Evolutionary conservation across 768 basidiomycete species (phyloP), one percentile per base, ranked within the genome.

Genomic region (Kwoniella mangroviensis): DNA sequence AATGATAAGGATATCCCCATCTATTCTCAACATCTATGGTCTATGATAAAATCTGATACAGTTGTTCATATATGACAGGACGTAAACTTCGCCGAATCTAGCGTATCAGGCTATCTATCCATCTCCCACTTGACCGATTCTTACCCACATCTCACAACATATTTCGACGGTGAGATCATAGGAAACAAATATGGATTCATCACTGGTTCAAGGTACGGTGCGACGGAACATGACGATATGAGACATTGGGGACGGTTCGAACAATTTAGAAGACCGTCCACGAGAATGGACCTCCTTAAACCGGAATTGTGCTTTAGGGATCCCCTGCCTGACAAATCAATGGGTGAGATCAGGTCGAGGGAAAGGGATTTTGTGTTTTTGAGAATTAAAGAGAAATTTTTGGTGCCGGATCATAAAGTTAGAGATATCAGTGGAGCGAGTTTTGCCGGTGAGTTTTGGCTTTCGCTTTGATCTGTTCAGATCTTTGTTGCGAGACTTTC

Each of bases 141-240:
- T 78, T 94, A 93, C 88, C 95, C 95, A 17, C 92, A 95, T 82
- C 87, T 98, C 52, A 97, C 94, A 5, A 98, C 95, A 2, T 97
- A 94, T 79, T 98, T 98, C 83, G 93, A 94, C 78, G 95, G 94
- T 58, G 93, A 98, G 83, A 93, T 98, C 72, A 95, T 98, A 73
- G 94, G 94, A 19, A 89, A 87, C 69, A 89, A 92, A 22, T 90
- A 94, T 81, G 96, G 95, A 11, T 98, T 98, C 83, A 83, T 94
- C 77, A 98, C 96, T 4, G 94, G 94, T 2, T 22, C 72, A 2
- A 53, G 75, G 42, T 80, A 72, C 63, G 75, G 79, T 40, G 94
- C 96, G 4, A 90, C 88, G 22, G 93, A 95, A 82, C 87, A 90
- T 70, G 92, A 95, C 77, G 96, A 98, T 81, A 87, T 95, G 86